Evolutionary conservation across 2,329 filamentous ascomycete genomes (phyloP), one percentile per base, ranked within the genome.

Genomic region (Aaosphaeria pasadenensis): DNA sequence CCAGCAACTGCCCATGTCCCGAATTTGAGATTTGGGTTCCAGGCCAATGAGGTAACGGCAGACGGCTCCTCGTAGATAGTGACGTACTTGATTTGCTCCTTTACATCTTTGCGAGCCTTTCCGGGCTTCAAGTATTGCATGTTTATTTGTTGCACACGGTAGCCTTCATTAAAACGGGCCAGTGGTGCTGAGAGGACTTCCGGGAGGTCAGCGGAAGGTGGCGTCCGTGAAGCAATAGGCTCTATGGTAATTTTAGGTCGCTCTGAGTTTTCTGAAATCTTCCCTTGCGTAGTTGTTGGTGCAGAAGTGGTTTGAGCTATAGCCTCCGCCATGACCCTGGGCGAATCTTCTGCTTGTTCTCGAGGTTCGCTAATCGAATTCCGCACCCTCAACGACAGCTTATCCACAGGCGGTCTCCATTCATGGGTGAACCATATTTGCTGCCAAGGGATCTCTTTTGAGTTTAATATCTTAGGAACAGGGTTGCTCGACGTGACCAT

Each of bases 351-450:
- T 3, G 11, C 24, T 9, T 30, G 9, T 9, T 43, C 41, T 43
- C 11, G 6, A 32, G 30, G 24, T 9, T 43, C 41, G 11, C 24
- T 17, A 6, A 11, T 29, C 9, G 24, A 17, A 9, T 43, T 17
- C 41, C 31, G 11, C 9, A 32, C 28, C 11, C 31, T 32, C 9
- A 30, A 6, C 6, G 7, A 11, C 17, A 32, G 41, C 29, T 32
- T 7, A 1, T 55, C 49, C n/a, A 64, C 47, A 1, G 57, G 50
- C 3, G 51, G 50, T 17, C 73, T 59, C 79, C 80, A 85, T 47
- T 83, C 79, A 55, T 84, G 80, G 28, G 70, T 63, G 54, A 84
- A 84, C 77, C 81, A 82, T 5, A 69, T 75, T 52, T 82, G 78
- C 48, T 81, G 74, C 70, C 74, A 81, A 7, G 77, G 73, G 6